phyloP scores from a whole-genome alignment of 768 basidiomycete species.

The Rhodosporidiobolus sp. region DNA sequence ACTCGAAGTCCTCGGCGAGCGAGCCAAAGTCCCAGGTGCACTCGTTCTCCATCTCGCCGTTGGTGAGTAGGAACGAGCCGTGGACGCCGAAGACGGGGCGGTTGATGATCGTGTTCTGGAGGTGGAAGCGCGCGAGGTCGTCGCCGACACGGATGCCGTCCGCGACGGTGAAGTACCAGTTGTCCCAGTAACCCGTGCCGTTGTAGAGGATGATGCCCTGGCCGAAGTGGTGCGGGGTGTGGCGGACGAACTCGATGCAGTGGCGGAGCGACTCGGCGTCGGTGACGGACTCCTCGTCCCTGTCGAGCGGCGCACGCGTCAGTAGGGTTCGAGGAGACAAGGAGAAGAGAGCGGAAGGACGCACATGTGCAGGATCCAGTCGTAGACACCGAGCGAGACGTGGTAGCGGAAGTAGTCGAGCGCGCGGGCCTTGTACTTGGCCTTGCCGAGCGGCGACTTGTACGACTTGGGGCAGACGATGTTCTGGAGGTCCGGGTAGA shows the following conservation, averaged over 20 bases:
- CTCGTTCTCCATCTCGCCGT: conserved; percentile 48
- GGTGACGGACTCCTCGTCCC: conserved; percentile 48
- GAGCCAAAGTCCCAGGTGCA: conserved; percentile 48
- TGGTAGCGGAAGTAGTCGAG: conserved; percentile 48
- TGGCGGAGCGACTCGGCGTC: conserved; percentile 46
- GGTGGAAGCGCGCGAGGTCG: conserved; percentile 48
- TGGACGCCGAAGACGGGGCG: conserved; percentile 47
- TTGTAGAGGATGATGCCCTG: conserved; percentile 49
- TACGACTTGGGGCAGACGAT: conserved; percentile 48
- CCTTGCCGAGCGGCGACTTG: conserved; percentile 46
- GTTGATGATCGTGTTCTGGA: conserved; percentile 46
- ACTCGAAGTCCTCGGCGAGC: conserved; percentile 48
- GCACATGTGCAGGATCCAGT: conserved; percentile 47
- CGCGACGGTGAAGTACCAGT: conserved; percentile 48
- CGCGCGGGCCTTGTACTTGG: conserved; percentile 49
- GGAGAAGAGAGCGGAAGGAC: neutral
- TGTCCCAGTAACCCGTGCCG: conserved; percentile 45
- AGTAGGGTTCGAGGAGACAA: neutral
- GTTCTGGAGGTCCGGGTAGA: conserved; percentile 48
- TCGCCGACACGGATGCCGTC: conserved; percentile 48
- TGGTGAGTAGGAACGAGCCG: conserved; percentile 47
- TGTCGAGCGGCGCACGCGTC: neutral
- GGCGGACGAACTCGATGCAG: conserved; percentile 46
- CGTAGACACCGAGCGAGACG: conserved; percentile 46
- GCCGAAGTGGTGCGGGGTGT: conserved; percentile 47